phyloP scores from a whole-genome alignment of 2,329 filamentous ascomycete species.

The Fusarium sp. region DNA sequence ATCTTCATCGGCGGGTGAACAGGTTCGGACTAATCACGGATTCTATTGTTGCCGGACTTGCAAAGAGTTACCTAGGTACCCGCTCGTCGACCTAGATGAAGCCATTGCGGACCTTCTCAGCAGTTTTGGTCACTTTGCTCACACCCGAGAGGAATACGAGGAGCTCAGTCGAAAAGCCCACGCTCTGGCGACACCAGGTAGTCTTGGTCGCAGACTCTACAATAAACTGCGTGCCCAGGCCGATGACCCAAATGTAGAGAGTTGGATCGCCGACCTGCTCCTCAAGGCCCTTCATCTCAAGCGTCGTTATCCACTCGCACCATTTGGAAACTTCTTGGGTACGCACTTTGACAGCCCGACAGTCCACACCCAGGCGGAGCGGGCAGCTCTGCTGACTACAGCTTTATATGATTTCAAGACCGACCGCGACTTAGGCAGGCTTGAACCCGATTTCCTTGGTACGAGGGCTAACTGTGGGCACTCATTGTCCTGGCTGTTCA shows the following conservation, averaged over 20 bases:
- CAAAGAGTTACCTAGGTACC: not conserved
- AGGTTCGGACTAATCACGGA: not conserved
- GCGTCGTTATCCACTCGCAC: conserved; percentile 5
- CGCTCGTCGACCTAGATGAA: conserved; percentile 5
- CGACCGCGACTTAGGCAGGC: not conserved
- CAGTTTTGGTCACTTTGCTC: not conserved
- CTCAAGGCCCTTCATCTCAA: conserved; percentile 5
- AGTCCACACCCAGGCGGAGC: not conserved
- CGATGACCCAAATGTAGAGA: conserved; percentile 3
- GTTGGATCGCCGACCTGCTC: conserved; percentile 5
- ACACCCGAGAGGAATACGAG: not conserved
- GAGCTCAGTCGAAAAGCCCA: conserved; percentile 10
- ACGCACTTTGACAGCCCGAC: not conserved
- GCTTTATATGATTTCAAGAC: conserved; percentile 1
- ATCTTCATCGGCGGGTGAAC: not conserved
- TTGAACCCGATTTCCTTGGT: conserved; percentile 1
- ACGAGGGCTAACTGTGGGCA: not conserved
- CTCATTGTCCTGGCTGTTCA: conserved; percentile 5
- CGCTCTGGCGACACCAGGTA: not conserved
- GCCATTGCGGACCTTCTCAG: not conserved
- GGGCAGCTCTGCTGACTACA: not conserved
- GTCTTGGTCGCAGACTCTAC: conserved; percentile 7
- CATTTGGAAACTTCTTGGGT: conserved; percentile 3
- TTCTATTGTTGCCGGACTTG: conserved; percentile 8
- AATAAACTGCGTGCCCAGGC: not conserved